These are phyloP conservation scores for Diphasiastrum complanatum DNA, from an alignment of 83 land plant species.

Conservation along the genomic window DNA sequence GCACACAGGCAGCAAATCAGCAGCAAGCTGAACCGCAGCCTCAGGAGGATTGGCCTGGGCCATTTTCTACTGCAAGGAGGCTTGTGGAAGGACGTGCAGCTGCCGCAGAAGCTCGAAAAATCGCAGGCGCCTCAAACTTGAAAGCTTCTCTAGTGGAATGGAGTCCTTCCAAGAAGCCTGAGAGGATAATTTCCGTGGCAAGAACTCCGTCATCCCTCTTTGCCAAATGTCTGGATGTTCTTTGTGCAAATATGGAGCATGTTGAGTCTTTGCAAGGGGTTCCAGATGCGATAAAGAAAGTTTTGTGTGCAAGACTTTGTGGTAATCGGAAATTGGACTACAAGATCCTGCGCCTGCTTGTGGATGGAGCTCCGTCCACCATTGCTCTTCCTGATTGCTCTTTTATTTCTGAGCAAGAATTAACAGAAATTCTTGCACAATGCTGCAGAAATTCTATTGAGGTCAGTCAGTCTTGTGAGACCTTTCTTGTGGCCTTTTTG, in stretches of 20 bases:
- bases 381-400: slow-evolving; percentile 2
- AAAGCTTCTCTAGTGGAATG: slow-evolving; percentile 8
- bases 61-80: slow-evolving; percentile 16
- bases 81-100: slow-evolving; percentile 4
- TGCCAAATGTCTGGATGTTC: not conserved
- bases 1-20: not conserved
- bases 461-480: slow-evolving; percentile 2
- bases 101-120: slow-evolving; percentile 12
- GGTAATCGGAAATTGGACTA: slow-evolving; percentile 2
- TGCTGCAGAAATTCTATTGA: not conserved
- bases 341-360: not conserved
- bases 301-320: slow-evolving; percentile 1
- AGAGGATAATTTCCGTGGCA: not conserved
- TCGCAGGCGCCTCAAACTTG: not conserved
- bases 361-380: slow-evolving; percentile 1
- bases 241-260: not conserved
- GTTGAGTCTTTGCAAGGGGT: slow-evolving; percentile 18
- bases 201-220: not conserved
- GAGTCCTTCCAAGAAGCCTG: not conserved
- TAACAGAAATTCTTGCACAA: slow-evolving; percentile 8
- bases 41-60: slow-evolving; percentile 17
- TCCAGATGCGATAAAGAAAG: not conserved
- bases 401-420: not conserved
- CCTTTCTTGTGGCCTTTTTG: not conserved
- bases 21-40: slow-evolving; percentile 1